A percentile compares a stretch with the other conserved stretches of the same genome.
These are phyloP conservation scores for Ophiobolus disseminans DNA, from an alignment of 2,329 filamentous ascomycete genomes.

Conservation along the genomic window DNA sequence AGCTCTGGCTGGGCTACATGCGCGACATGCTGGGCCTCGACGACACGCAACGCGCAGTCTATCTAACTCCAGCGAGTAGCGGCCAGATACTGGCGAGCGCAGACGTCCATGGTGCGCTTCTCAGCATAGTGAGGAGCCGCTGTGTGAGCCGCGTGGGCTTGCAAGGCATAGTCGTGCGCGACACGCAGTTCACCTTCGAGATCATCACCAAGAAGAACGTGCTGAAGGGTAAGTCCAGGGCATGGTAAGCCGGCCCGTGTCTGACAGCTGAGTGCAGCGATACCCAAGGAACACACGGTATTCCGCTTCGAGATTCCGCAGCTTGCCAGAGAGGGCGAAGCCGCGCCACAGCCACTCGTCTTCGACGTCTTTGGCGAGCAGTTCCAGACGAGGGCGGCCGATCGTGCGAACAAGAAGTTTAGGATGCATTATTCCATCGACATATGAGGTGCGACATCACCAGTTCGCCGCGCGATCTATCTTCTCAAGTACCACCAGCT, in stretches of 20 bases:
- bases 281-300: slow-evolving; percentile 89
- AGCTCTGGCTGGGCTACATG: slow-evolving; percentile 85
- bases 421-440: slow-evolving; percentile 81
- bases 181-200: slow-evolving; percentile 86
- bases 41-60: slow-evolving; percentile 46
- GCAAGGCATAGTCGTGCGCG: slow-evolving; percentile 85
- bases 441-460: slow-evolving; percentile 5
- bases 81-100: slow-evolving; percentile 79
- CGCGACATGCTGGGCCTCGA: slow-evolving; percentile 76
- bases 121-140: slow-evolving; percentile 82
- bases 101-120: slow-evolving; percentile 86
- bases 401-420: slow-evolving; percentile 90
- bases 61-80: slow-evolving; percentile 66
- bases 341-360: slow-evolving; percentile 60
- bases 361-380: slow-evolving; percentile 91
- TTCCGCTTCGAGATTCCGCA: slow-evolving; percentile 78
- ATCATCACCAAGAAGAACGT: slow-evolving; percentile 75
- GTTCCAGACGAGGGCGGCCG: slow-evolving; percentile 81
- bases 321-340: slow-evolving; percentile 28
- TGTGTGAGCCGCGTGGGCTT: slow-evolving; percentile 84
- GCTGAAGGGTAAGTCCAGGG: slow-evolving; percentile 66
- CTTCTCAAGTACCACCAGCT: slow-evolving; percentile 4
- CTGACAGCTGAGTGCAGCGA: slow-evolving; percentile 50
- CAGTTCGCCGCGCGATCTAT: slow-evolving; percentile 2
- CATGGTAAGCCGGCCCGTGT: slow-evolving; percentile 12